phyloP scores from a whole-genome alignment of 2,329 filamentous ascomycete genomes.

The Xenosphaeropsis pyriputrescens region DNA sequence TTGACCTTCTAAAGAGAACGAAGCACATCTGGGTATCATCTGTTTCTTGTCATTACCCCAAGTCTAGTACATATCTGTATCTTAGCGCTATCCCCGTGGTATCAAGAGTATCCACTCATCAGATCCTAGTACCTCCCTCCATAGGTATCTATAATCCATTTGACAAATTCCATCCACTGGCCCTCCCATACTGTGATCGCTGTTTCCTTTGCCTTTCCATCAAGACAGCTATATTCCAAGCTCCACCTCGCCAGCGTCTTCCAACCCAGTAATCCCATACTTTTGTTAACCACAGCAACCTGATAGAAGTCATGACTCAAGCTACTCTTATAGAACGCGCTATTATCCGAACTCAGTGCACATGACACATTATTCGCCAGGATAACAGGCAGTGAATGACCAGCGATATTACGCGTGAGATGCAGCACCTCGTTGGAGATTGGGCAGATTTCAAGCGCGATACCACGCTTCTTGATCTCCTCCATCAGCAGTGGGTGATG shows the following conservation, averaged over 20 bases:
- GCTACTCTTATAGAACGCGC: conserved; percentile 53
- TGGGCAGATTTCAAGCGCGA: conserved; percentile 64
- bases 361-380: conserved; percentile 62
- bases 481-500: conserved; percentile 53
- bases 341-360: conserved; percentile 62
- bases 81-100: too few species aligned
- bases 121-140: conserved; percentile 4
- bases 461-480: conserved; percentile 43
- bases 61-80: too few species aligned
- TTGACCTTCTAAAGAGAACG: too few species aligned
- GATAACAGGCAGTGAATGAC: conserved; percentile 53
- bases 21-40: too few species aligned
- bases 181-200: conserved; percentile 30
- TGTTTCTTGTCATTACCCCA: too few species aligned
- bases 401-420: conserved; percentile 47
- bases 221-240: conserved; percentile 42
- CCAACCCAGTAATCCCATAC: conserved; percentile 57
- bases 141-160: conserved; percentile 30
- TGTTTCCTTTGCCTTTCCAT: conserved; percentile 22
- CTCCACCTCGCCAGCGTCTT: conserved; percentile 53
- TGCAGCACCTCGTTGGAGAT: conserved; percentile 67
- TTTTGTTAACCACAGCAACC: conserved; percentile 50
- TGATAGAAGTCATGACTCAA: conserved; percentile 58
- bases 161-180: conserved; percentile 44
- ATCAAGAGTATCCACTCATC: too few species aligned